Base-by-base conservation (phyloP, 2,329 filamentous ascomycete species). In the Trichophyton mentagrophytes region DNA sequence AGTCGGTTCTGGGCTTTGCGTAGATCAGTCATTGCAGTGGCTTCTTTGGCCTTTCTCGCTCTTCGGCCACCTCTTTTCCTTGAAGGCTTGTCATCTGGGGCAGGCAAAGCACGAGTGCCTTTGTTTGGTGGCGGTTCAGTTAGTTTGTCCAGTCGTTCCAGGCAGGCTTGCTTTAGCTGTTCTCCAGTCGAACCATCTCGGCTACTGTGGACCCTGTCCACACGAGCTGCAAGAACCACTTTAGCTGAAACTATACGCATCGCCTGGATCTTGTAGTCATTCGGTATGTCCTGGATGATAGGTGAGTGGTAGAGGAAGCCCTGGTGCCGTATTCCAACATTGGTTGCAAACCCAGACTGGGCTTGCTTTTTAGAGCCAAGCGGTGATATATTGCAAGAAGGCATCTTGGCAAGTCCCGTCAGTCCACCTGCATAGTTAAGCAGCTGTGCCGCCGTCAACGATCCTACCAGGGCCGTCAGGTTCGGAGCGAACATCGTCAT, bases 401-500 rank as follows among this genome's bases (percentile, higher is more conserved):
- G 93, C 2, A 90, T 93, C 72, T 96, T 95, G 46, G 90, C 90
- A 9, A 99, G 81, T 40, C 90, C 90, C 1, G 86, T 88, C 36
- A 99, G 78, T 7, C 93, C 93, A 64, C 93, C 93, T 0, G 90
- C 88, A 62, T 90, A 89, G 73, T 96, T 96, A 68, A 99, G 87
- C n/a, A 99, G 83, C 74, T 97, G 92, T 3, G 93, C 93, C 6
- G 93, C 92, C 2, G 92, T 96, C 17, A 96, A 80, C 0, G 92
- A 93, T 17, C 93, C 93, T 61, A 99, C 88, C 17, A 99, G 82
- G 1, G 85, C 86, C 0, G 93, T 96, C 60, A 97, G 76, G 68
- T 99, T 99, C 0, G 93, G 93, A 3, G 93, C 93, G 70, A 97
- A 97, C 38, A 95, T 80, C 66, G 88, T 93, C 89, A 99, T 97